Conservation (phyloP, 306 rosid species). For the Ochetophila trinervis region DNA sequence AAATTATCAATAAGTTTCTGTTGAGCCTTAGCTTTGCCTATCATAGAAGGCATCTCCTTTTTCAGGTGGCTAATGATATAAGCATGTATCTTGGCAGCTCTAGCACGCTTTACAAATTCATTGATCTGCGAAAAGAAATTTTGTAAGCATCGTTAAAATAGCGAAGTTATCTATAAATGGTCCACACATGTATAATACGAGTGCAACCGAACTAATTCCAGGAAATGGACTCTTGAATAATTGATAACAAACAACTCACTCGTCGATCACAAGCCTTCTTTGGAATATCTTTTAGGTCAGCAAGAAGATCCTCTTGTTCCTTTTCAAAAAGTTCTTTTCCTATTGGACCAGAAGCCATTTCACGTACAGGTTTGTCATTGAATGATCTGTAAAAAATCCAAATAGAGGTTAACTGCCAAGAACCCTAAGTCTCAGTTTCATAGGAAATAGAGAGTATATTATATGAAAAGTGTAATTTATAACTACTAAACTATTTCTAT, state of each 20-base stretch:
- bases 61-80: constrained; percentile 83
- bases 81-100: constrained; percentile 90
- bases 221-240: not conserved
- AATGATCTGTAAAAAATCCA: constrained; percentile 62
- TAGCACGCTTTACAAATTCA: constrained; percentile 91
- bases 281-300: constrained; percentile 86
- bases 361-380: constrained; percentile 69
- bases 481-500: not conserved
- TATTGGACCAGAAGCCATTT: constrained; percentile 51
- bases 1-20: constrained; percentile 70
- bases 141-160: not conserved
- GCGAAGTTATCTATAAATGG: not conserved
- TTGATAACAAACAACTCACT: constrained; percentile 45
- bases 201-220: not conserved
- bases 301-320: constrained; percentile 91
- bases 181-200: not conserved
- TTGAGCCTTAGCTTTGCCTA: constrained; percentile 86
- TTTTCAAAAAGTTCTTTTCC: constrained; percentile 85
- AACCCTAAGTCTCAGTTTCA: not conserved
- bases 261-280: constrained; percentile 91
- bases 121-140: constrained; percentile 53
- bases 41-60: constrained; percentile 85
- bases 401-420: not conserved
- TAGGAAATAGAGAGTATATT: not conserved
- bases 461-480: not conserved